These are phyloP conservation scores for Parachaetomium inaequale DNA, from an alignment of 495 filamentous ascomycete genomes.

Conservation along the genomic window DNA sequence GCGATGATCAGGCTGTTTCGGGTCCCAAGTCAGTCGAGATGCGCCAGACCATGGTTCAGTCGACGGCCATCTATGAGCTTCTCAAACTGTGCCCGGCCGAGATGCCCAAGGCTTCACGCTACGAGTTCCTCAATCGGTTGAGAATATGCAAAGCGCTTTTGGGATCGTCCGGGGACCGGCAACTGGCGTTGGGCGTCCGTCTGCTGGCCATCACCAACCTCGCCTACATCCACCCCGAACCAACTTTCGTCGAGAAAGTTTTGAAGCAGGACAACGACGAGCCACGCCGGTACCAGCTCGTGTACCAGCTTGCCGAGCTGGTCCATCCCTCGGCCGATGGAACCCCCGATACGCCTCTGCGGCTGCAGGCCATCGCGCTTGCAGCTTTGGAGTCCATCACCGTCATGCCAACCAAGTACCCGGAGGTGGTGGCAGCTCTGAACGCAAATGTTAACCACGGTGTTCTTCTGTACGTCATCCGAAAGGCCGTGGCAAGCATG, in stretches of 20 bases:
- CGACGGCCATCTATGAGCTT: conserved; percentile 62
- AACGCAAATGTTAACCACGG: conserved; percentile 95
- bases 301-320: conserved; percentile 87
- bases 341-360: conserved; percentile 60
- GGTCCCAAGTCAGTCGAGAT: conserved; percentile 66
- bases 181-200: conserved; percentile 74
- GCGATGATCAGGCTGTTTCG: conserved; percentile 53
- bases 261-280: conserved; percentile 86
- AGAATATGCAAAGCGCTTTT: conserved; percentile 75
- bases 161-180: conserved; percentile 60
- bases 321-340: conserved; percentile 72
- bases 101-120: conserved; percentile 68
- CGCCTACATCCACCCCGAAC: conserved; percentile 80
- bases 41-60: conserved; percentile 58
- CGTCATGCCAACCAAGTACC: conserved; percentile 68
- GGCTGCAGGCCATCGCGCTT: conserved; percentile 79
- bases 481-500: conserved; percentile 83
- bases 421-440: conserved; percentile 80
- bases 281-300: conserved; percentile 80
- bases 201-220: conserved; percentile 88
- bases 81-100: conserved; percentile 59
- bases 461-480: conserved; percentile 87
- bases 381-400: conserved; percentile 75
- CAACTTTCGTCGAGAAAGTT: conserved; percentile 75
- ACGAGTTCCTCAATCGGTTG: conserved; percentile 80